A percentile compares a stretch with the other conserved stretches of the same genome.
Conservation (phyloP, 1,284 basidiomycete genomes). For the Pseudozyma hubeiensis region DNA sequence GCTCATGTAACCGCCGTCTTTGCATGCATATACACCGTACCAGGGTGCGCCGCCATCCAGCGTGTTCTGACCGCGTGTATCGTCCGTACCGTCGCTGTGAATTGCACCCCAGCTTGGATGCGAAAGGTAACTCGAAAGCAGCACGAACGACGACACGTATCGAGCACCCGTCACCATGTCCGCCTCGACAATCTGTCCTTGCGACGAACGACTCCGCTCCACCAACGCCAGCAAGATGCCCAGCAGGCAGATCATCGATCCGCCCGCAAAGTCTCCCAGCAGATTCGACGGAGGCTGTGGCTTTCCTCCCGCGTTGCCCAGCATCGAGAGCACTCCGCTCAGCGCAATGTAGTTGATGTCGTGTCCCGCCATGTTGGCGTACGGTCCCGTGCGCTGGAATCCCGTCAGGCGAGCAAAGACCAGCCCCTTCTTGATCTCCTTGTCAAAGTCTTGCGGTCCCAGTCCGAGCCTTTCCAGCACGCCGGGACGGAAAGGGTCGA, state of each 20-base stretch:
- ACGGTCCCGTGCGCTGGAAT: slow-evolving; percentile 64
- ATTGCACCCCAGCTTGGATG: slow-evolving; percentile 69
- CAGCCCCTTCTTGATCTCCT: slow-evolving; percentile 70
- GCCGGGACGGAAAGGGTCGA: slow-evolving; percentile 85
- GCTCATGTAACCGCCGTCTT: slow-evolving; percentile 80
- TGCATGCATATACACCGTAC: slow-evolving; percentile 80
- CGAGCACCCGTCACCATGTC: slow-evolving; percentile 86
- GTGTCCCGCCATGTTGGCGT: slow-evolving; percentile 72
- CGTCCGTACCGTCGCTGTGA: slow-evolving; percentile 71
- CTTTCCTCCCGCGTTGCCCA: slow-evolving; percentile 71
- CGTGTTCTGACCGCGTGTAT: slow-evolving; percentile 70
- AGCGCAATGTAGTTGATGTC: slow-evolving; percentile 88
- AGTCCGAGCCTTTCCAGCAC: slow-evolving; percentile 82
- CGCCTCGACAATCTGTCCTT: slow-evolving; percentile 79
- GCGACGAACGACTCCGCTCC: slow-evolving; percentile 75
- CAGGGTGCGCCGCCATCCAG: slow-evolving; percentile 84
- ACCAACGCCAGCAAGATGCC: slow-evolving; percentile 82
- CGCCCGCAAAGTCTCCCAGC: slow-evolving; percentile 84
- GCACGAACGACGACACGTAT: slow-evolving; percentile 79
- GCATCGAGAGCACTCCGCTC: slow-evolving; percentile 77
- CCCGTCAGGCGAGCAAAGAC: slow-evolving; percentile 69
- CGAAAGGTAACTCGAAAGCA: slow-evolving; percentile 71
- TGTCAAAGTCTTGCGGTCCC: slow-evolving; percentile 77
- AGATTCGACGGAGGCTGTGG: slow-evolving; percentile 81
- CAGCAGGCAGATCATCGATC: slow-evolving; percentile 78